A percentile compares a stretch with the other conserved stretches of the same genome.
phyloP scores from a whole-genome alignment of 2,329 filamentous ascomycete genomes.

The Xylariaceae sp. region DNA sequence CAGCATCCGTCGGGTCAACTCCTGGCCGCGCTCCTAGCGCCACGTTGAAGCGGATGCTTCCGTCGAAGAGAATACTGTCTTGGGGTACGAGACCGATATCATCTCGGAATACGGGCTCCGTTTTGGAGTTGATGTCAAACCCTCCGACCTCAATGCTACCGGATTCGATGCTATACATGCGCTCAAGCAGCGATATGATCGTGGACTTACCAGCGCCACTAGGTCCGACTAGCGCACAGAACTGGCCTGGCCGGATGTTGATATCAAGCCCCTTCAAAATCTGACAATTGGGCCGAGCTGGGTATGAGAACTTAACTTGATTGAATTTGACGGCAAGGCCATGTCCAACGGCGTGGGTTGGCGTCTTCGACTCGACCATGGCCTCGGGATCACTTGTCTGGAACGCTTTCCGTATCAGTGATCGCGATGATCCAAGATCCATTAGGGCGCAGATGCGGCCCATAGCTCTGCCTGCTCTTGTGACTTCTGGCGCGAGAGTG shows the following conservation, averaged over 20 bases:
- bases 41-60: slow-evolving; percentile 62
- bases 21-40: slow-evolving; percentile 60
- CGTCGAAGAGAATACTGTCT: slow-evolving; percentile 63
- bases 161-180: slow-evolving; percentile 58
- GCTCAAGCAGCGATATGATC: slow-evolving; percentile 54
- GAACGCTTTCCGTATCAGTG: slow-evolving; percentile 21
- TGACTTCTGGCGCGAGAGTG: slow-evolving; percentile 75
- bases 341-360: slow-evolving; percentile 21
- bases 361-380: slow-evolving; percentile 32
- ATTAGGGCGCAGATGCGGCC: slow-evolving; percentile 61
- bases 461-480: slow-evolving; percentile 67
- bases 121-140: slow-evolving; percentile 49
- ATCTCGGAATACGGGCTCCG: slow-evolving; percentile 54
- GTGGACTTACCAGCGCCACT: slow-evolving; percentile 56
- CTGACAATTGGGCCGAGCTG: slow-evolving; percentile 59
- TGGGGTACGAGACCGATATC: slow-evolving; percentile 63
- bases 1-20: slow-evolving; percentile 59
- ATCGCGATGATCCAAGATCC: slow-evolving; percentile 47
- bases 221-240: slow-evolving; percentile 52
- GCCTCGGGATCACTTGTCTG: slow-evolving; percentile 37
- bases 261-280: slow-evolving; percentile 52
- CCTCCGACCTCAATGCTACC: slow-evolving; percentile 60
- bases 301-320: slow-evolving; percentile 65
- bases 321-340: slow-evolving; percentile 55
- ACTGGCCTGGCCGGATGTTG: slow-evolving; percentile 45